phyloP scores from a whole-genome alignment of 768 basidiomycete species.

The Mycena albidolilacea region DNA sequence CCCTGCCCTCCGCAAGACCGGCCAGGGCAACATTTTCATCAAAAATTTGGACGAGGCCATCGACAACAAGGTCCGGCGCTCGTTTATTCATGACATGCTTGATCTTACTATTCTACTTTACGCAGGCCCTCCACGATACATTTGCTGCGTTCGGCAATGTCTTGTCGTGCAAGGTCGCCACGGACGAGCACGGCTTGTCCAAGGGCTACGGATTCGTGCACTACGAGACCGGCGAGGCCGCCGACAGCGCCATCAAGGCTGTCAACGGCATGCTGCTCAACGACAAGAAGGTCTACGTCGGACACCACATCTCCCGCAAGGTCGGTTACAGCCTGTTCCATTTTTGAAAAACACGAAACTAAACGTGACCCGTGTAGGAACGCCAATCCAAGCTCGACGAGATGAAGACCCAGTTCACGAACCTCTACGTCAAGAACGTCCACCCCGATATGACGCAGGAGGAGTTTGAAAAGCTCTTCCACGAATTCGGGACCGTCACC shows the following conservation, averaged over 20 bases:
- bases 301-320: conserved; percentile 97
- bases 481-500: conserved; percentile 84
- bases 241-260: conserved; percentile 95
- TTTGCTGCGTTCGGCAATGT: conserved; percentile 99
- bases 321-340: conserved; percentile 52
- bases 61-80: conserved; percentile 88
- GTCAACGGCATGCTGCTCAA: conserved; percentile 99
- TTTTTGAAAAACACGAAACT: neutral
- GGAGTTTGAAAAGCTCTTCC: conserved; percentile 89
- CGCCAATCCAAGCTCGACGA: conserved; percentile 99
- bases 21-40: conserved; percentile 99
- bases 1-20: conserved; percentile 98
- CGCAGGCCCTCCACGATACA: conserved; percentile 96
- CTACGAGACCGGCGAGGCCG: conserved; percentile 97
- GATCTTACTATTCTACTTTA: neutral
- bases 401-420: conserved; percentile 97
- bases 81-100: neutral
- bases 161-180: conserved; percentile 98
- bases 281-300: conserved; percentile 99
- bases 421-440: conserved; percentile 98
- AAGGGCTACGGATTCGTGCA: conserved; percentile 99
- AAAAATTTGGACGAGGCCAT: conserved; percentile 98
- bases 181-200: conserved; percentile 94
- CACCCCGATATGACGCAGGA: conserved; percentile 87
- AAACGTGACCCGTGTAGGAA: conserved; percentile 65